Conservation (phyloP, 192 early-diverging fungal species). For the Physocladia obscura region DNA sequence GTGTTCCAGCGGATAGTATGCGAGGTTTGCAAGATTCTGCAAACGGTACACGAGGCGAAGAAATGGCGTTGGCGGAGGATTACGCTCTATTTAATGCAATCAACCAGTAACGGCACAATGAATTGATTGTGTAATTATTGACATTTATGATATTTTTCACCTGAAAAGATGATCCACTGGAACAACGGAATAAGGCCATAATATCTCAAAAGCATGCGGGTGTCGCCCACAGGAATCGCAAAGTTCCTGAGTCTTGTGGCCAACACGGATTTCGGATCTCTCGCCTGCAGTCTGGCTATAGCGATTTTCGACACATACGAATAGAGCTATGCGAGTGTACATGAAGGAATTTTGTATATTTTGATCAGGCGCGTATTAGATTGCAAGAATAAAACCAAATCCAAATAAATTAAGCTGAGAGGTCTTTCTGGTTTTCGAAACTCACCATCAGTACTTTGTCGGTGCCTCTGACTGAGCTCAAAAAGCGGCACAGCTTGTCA, state of each 20-base stretch:
- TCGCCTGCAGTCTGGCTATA: constrained; percentile 71
- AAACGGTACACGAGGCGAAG: constrained; percentile 73
- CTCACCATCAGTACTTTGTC: constrained; percentile 71
- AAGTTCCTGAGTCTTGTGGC: constrained; percentile 77
- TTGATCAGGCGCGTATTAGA: too few species aligned
- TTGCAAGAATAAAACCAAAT: too few species aligned
- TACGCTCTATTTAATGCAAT: constrained; percentile 74
- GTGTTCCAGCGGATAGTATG: constrained; percentile 97
- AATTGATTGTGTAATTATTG: too few species aligned
- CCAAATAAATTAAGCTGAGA: too few species aligned
- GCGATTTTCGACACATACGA: constrained; percentile 92
- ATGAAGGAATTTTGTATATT: constrained; percentile 4
- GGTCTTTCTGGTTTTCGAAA: too few species aligned
- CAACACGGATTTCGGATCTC: constrained; percentile 52
- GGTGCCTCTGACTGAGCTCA: constrained; percentile 55
- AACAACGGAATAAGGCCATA: constrained; percentile 78
- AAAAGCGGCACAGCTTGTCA: constrained; percentile 39
- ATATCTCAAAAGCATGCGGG: constrained; percentile 84
- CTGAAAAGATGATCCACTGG: constrained; percentile 70
- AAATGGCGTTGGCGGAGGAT: constrained; percentile 63
- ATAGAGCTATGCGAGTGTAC: constrained; percentile 61
- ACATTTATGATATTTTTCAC: too few species aligned
- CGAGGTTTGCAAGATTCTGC: constrained; percentile 82
- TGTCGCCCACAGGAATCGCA: constrained; percentile 82
- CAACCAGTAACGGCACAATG: too few species aligned